Evolutionary conservation across 306 rosid genomes (phyloP).

Genomic region (Luffa aegyptiaca): DNA sequence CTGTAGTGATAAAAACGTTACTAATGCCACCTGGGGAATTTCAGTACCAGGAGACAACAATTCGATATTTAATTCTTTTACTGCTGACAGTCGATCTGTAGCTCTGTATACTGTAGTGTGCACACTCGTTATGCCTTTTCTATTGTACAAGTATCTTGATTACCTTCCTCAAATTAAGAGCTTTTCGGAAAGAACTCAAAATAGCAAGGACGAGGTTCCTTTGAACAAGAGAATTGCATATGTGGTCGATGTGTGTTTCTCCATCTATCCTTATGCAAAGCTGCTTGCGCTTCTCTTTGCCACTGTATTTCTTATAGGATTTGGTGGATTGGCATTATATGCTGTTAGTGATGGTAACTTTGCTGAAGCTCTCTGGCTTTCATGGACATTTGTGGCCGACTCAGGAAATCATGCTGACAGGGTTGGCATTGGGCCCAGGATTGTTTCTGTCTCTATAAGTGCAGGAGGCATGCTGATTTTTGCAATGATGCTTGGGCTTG

Average conservation of each 20-base stretch:
- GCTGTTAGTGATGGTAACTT: constrained; percentile 86
- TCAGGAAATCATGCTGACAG: constrained; percentile 97
- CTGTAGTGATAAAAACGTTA: constrained; percentile 23
- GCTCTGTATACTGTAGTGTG: constrained; percentile 57
- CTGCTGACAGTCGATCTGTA: constrained; percentile 44
- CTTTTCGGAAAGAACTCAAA: constrained; percentile 41
- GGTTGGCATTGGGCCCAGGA: constrained; percentile 87
- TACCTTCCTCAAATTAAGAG: constrained; percentile 48
- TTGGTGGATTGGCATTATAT: constrained; percentile 87
- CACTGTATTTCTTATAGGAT: constrained; percentile 77
- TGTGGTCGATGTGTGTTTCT: constrained; percentile 85
- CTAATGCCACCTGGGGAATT: constrained; percentile 12
- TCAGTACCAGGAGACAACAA: constrained; percentile 14
- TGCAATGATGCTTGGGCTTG: constrained; percentile 98
- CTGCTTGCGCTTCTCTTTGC: constrained; percentile 93
- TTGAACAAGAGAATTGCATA: constrained; percentile 85
- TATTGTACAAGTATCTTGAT: constrained; percentile 67
- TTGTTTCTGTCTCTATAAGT: constrained; percentile 92
- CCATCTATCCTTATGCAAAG: constrained; percentile 91
- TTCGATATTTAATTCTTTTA: constrained; percentile 20
- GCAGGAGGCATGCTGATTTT: constrained; percentile 97
- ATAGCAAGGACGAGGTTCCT: constrained; percentile 71
- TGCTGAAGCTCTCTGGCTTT: constrained; percentile 93
- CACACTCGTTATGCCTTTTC: constrained; percentile 54
- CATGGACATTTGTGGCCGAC: constrained; percentile 97